Conservation (phyloP, 1,284 basidiomycete species). For the Ceratorhiza oryzae-sativae region DNA sequence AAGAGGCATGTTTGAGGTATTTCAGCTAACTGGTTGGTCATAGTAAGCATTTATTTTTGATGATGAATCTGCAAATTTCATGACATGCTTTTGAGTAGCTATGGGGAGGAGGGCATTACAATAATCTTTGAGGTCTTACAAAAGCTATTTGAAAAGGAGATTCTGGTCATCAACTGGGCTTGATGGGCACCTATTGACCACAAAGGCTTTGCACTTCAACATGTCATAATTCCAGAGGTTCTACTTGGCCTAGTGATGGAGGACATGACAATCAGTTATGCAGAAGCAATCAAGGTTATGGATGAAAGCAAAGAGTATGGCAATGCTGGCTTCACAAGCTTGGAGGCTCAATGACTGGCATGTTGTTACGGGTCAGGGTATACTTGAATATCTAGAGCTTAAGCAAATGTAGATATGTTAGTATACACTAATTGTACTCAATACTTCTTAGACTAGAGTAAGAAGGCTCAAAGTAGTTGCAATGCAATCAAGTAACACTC, state of each 20-base stretch:
- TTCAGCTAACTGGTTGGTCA: background rate
- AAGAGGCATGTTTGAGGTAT: background rate
- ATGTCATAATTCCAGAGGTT: conserved; percentile 3
- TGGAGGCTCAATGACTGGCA: too few species aligned
- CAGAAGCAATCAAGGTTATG: background rate
- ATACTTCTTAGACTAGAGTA: too few species aligned
- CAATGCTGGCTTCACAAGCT: background rate
- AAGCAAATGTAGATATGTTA: too few species aligned
- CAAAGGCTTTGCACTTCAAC: background rate
- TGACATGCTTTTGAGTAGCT: background rate
- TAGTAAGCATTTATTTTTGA: background rate
- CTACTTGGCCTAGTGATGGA: background rate
- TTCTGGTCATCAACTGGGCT: background rate
- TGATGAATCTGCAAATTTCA: background rate
- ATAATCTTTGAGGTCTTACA: background rate
- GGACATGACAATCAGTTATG: background rate
- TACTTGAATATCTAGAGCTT: too few species aligned
- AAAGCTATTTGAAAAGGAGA: too few species aligned
- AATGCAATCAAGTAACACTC: too few species aligned
- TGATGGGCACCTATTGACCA: background rate
- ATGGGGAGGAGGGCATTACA: background rate
- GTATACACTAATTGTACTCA: too few species aligned
- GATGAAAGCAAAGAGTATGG: conserved; percentile 4
- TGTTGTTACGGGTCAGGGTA: too few species aligned
- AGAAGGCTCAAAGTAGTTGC: too few species aligned